Evolutionary conservation across 108 stramenopile genomes (phyloP).

Genomic region (Skeletonema grethae): DNA sequence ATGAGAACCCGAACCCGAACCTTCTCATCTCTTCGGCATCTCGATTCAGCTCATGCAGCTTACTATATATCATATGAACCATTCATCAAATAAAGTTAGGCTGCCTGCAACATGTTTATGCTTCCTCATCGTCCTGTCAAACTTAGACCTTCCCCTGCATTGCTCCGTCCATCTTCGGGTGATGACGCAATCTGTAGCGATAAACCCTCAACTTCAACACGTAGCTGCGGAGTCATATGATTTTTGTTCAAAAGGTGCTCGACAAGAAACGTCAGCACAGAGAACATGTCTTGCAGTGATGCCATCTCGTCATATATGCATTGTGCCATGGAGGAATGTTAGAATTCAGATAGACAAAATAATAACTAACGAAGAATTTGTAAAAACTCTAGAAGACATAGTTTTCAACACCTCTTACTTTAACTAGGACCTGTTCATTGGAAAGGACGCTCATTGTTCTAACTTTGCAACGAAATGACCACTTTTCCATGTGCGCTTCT

Average conservation of each 20-base stretch:
- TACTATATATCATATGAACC: not conserved
- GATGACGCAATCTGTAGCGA: not conserved
- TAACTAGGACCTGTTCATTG: too few relatives aligned
- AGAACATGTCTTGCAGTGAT: conserved; percentile 13
- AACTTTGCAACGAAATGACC: conserved; percentile 31
- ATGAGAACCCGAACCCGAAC: too few relatives aligned
- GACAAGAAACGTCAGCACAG: not conserved
- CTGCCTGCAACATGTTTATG: not conserved
- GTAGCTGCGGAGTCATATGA: conserved; percentile 17
- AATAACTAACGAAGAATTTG: too few relatives aligned
- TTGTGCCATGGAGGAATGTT: conserved; percentile 16
- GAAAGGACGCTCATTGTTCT: not conserved
- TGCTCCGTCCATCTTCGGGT: not conserved
- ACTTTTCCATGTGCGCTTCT: conserved; percentile 74
- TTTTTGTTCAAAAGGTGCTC: conserved; percentile 23
- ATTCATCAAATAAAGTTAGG: not conserved
- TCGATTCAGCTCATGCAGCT: not conserved
- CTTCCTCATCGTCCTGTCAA: not conserved
- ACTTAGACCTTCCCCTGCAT: not conserved
- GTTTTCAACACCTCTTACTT: too few relatives aligned
- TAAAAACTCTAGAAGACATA: too few relatives aligned
- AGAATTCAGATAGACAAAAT: not conserved
- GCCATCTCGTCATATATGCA: conserved; percentile 8
- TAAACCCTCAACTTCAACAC: not conserved
- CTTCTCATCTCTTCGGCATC: not conserved